Base-by-base conservation (phyloP, 176 grass and related monocot species). In the Elymus sibiricus region DNA sequence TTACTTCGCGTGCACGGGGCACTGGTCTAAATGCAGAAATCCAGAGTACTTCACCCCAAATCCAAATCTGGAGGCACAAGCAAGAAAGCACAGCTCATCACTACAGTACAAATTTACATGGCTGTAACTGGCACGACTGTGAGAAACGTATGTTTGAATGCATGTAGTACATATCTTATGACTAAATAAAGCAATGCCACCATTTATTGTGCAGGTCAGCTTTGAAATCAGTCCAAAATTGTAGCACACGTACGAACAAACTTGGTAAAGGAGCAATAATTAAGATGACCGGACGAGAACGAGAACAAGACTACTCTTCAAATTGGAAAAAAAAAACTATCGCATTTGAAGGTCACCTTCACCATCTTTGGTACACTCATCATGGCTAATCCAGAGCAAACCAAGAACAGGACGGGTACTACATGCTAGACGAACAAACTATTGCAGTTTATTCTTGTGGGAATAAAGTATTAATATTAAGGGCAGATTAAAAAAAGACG, bases 1-100 rank as follows among this genome's bases (percentile, higher is more conserved):
- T 51, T 59, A 59, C 34, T 69, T 88, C 42, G 59, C 24, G 15
- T 65, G 32, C 21, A 53, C 49, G 16, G 16, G 5, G 81, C 49
- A 64, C 61, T n/a, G 61, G 53, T 39, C 72, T 88, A 92, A 82
- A 81, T 92, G 83, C n/a, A 83, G 83, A 86, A 79, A 92, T n/a
- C 90, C 83, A 72, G 74, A 86, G 83, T 89, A 89, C 79, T 92
- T 92, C 66, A 89, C 90, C 79, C 87, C 67, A 89, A 89, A 86
- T 83, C 90, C 83, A 86, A 88, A 88, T 81, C 82, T 91, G 82
- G 81, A 88, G 80, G 35, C 67, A 37, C 38, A 47, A 35, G n/a
- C 5, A 85, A 21, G 74, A 67, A 69, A 49, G 22, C 44, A 78
- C 10, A 29, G 37, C 15, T 70, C 15, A 10, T 13, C 49, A 83